A percentile compares a stretch with the other conserved stretches of the same genome.
Conservation (phyloP, 805 yeast genomes). For the Pichia deserticola region DNA sequence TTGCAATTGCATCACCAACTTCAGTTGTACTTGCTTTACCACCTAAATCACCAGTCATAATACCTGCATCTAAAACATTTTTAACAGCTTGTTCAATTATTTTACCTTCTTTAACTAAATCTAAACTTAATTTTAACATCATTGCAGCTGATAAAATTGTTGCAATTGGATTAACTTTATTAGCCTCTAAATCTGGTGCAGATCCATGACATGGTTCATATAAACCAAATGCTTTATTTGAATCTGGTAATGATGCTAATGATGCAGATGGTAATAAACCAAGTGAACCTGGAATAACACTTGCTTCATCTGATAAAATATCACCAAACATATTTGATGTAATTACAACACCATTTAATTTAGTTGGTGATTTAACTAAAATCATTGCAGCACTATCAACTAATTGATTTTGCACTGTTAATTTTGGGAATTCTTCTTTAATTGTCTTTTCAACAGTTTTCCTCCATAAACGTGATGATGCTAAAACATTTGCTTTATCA, state of each 20-base stretch:
- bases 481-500: conserved; percentile 96
- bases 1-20: conserved; percentile 91
- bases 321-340: conserved; percentile 98
- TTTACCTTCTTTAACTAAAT: conserved; percentile 74
- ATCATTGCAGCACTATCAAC: conserved; percentile 99
- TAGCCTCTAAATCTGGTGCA: conserved; percentile 86
- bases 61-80: conserved; percentile 69
- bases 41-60: conserved; percentile 87
- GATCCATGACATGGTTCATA: conserved; percentile 99
- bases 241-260: conserved; percentile 92
- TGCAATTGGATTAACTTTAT: conserved; percentile 92
- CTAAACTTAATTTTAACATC: conserved; percentile 91
- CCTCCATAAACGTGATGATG: conserved; percentile 95
- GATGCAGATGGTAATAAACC: conserved; percentile 96
- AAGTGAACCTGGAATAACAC: conserved; percentile 95
- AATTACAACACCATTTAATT: conserved; percentile 84
- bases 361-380: conserved; percentile 82
- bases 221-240: conserved; percentile 88
- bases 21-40: conserved; percentile 80
- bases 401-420: conserved; percentile 84
- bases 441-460: conserved; percentile 83
- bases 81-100: conserved; percentile 86
- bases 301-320: conserved; percentile 95
- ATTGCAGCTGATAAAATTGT: conserved; percentile 93
- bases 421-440: conserved; percentile 81